Base-by-base conservation (phyloP, 169 alveolate genomes). In the Eimeria maxima region DNA sequence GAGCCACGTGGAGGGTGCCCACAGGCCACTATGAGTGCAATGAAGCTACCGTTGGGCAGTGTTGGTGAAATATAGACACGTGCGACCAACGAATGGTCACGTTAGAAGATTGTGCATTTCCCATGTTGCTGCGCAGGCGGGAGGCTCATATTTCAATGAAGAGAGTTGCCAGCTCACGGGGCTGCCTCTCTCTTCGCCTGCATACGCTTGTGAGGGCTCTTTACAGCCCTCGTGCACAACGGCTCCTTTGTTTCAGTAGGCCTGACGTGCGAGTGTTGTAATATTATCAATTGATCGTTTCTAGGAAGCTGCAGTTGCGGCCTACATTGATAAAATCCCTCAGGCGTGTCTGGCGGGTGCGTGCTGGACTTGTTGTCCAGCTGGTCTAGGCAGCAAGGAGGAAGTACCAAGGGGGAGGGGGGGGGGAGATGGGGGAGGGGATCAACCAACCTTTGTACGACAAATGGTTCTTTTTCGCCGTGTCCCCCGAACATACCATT, bases 181-280 rank as follows among this genome's bases (percentile, higher is more conserved):
- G 24, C 44, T 86, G 60, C 93, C 93, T 47, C 93, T 86, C 93
- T 86, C 93, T n/a, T 86, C 81, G 44, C 80, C 93, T 47, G 55
- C 50, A 29, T 86, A 57, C 69, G 81, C 93, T 60, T 86, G 80
- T 42, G 93, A 86, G 80, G 65, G 81, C 57, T 47, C 80, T 18
- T n/a, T 60, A 55, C 78, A 63, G 93, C 81, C 81, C 42, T 63
- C 80, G n/a, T 86, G 80, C 80, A 57, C 93, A 57, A 63, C 93
- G 65, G 93, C 93, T 63, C 80, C 93, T 55, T 86, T 86, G 93
- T 86, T 60, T 63, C 57, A 86, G 93, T 63, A 86, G 80, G 93
- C 80, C 65, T 47, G 50, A 60, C 44, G 93, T 63, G 80, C 93
- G 44, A 55, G 57, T 53, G 45, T 3, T 33, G 91, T 83, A 78